Conservation (phyloP, 176 grass and related monocot genomes). For the Phoenix roebelenii region DNA sequence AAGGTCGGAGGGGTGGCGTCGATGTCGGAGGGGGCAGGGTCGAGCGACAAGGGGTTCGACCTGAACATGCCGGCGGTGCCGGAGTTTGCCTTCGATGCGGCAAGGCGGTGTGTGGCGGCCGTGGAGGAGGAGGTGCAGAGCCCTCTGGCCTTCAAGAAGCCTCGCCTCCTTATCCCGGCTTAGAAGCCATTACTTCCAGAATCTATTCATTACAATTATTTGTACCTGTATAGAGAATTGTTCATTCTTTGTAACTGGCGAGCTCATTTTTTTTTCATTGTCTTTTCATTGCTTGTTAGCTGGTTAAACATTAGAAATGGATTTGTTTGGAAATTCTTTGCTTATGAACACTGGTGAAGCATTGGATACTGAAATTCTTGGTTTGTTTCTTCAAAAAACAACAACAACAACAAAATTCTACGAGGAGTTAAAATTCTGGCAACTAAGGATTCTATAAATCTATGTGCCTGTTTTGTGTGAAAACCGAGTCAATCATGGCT, state of each 20-base stretch:
- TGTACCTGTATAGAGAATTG: constrained; percentile 26
- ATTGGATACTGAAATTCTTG: too few species aligned
- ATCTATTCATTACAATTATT: not conserved
- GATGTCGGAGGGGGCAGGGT: constrained; percentile 51
- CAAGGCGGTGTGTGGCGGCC: constrained; percentile 33
- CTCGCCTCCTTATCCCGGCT: constrained; percentile 57
- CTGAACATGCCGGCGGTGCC: constrained; percentile 76
- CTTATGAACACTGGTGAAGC: too few species aligned
- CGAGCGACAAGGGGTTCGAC: constrained; percentile 65
- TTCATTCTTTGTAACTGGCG: not conserved
- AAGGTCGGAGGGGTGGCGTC: not conserved
- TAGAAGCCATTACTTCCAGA: not conserved
- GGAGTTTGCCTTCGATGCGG: constrained; percentile 34
- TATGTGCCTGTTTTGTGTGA: too few species aligned
- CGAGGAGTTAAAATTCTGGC: too few species aligned
- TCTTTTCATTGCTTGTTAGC: too few species aligned
- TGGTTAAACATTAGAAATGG: too few species aligned
- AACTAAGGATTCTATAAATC: too few species aligned
- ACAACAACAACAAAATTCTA: too few species aligned
- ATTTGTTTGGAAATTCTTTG: too few species aligned
- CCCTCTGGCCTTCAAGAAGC: constrained; percentile 89
- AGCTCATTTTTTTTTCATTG: too few species aligned
- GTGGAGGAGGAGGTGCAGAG: constrained; percentile 98
- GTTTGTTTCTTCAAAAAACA: too few species aligned
- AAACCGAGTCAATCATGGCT: too few species aligned